These are phyloP conservation scores for Chlorella sorokiniana DNA, from an alignment of 139 green algal species.

Conservation along the genomic window DNA sequence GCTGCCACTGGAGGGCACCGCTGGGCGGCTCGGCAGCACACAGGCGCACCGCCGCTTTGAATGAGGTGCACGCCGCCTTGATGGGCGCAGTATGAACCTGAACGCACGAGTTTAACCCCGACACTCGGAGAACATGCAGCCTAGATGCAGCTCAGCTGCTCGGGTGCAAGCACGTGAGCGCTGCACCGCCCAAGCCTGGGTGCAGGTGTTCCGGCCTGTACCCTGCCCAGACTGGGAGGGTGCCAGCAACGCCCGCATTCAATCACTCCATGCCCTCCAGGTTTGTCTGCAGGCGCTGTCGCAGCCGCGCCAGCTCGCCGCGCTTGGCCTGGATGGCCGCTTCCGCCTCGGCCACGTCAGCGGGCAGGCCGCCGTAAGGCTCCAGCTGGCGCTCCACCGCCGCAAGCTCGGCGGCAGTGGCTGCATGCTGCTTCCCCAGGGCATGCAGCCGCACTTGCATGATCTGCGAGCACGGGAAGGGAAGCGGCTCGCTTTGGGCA, in stretches of 20 bases:
- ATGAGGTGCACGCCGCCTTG: too few species aligned
- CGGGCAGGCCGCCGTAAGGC: neutral
- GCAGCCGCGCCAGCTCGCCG: constrained; percentile 6
- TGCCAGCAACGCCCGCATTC: neutral
- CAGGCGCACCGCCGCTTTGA: too few species aligned
- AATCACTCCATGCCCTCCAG: neutral
- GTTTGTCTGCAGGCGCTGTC: constrained; percentile 19
- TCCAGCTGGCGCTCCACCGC: neutral
- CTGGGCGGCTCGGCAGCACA: too few species aligned
- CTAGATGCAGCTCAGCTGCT: too few species aligned
- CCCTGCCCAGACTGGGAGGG: neutral
- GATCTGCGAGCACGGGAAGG: neutral
- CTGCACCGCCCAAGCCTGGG: too few species aligned
- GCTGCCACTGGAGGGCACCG: too few species aligned
- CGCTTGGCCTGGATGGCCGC: constrained; percentile 1
- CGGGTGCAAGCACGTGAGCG: too few species aligned
- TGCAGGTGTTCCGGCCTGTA: neutral
- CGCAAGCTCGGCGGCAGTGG: neutral
- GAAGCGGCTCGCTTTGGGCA: too few species aligned
- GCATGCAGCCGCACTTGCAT: constrained; percentile 3
- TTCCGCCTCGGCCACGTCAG: neutral
- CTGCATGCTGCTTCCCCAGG: neutral
- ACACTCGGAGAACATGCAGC: too few species aligned
- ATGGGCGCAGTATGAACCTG: too few species aligned
- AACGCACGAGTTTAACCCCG: too few species aligned